A percentile compares a stretch with the other conserved stretches of the same genome.
Evolutionary conservation across 176 grass and related monocot species (phyloP).

Genomic region (Alloteropsis semialata): DNA sequence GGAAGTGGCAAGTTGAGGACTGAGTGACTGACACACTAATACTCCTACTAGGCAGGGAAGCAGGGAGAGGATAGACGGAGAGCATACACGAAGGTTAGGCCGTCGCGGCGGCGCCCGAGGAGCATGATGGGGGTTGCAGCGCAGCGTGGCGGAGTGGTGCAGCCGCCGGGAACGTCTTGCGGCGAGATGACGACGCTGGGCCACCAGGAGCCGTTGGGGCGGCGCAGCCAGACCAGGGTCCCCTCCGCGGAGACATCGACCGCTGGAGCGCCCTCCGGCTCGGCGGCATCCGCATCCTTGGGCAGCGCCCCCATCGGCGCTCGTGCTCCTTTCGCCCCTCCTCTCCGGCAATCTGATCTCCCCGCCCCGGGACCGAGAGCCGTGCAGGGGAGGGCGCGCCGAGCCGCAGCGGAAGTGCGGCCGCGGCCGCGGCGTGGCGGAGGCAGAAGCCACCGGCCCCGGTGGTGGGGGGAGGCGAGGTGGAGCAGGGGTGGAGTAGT

Average conservation of each 20-base stretch:
- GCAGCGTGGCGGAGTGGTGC: slow-evolving; percentile 34
- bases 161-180: slow-evolving; percentile 37
- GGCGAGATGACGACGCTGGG: slow-evolving; percentile 55
- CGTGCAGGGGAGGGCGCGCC: not conserved
- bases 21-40: not conserved
- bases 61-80: not conserved
- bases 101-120: slow-evolving; percentile 56
- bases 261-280: not conserved
- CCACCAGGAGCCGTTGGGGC: slow-evolving; percentile 70
- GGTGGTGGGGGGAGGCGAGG: not conserved
- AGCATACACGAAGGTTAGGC: slow-evolving; percentile 35
- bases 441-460: slow-evolving; percentile 11
- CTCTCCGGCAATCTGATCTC: slow-evolving; percentile 1
- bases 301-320: slow-evolving; percentile 3
- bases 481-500: not conserved
- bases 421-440: not conserved
- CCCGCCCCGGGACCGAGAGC: not conserved
- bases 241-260: slow-evolving; percentile 43
- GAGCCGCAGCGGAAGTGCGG: not conserved
- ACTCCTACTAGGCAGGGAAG: not conserved
- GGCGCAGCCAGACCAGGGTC: slow-evolving; percentile 63
- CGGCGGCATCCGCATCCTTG: not conserved
- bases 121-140: slow-evolving; percentile 56
- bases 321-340: not conserved
- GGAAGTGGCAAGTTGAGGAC: not conserved